Percentiles rank a stretch among this genome's conserved stretches.
Evolutionary conservation across 2,329 filamentous ascomycete genomes (phyloP).

Genomic region (Verticillium klebahnii): DNA sequence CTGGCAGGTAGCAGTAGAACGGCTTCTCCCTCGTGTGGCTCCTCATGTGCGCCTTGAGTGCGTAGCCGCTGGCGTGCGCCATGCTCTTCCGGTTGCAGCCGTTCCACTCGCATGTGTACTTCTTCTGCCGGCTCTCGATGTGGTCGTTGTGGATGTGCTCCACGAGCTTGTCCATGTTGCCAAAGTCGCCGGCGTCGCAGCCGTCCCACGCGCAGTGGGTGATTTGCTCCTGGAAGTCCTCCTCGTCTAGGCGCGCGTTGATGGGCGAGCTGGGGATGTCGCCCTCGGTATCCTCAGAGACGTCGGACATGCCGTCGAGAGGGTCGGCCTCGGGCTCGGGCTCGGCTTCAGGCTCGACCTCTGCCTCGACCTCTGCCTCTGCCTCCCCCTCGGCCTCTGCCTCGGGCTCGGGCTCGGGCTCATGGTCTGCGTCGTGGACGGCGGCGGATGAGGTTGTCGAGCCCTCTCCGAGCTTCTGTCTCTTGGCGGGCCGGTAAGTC

Average conservation of each 20-base stretch:
- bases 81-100: constrained; percentile 86
- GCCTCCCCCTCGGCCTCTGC: constrained; percentile 40
- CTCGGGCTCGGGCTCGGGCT: constrained; percentile 14
- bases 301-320: constrained; percentile 59
- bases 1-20: constrained; percentile 92
- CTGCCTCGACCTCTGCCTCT: constrained; percentile 25
- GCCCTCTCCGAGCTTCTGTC: constrained; percentile 28
- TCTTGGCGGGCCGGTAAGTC: constrained; percentile 25
- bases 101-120: constrained; percentile 97
- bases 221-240: constrained; percentile 72
- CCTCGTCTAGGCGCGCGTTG: constrained; percentile 65
- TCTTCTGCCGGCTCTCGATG: constrained; percentile 89
- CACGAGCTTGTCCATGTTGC: constrained; percentile 77
- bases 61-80: constrained; percentile 92
- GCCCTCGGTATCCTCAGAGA: constrained; percentile 88
- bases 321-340: constrained; percentile 44
- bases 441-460: constrained; percentile 42
- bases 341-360: constrained; percentile 36
- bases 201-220: constrained; percentile 75
- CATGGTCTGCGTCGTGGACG: constrained; percentile 10
- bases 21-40: constrained; percentile 98
- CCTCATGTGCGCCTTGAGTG: constrained; percentile 93
- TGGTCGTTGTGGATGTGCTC: constrained; percentile 89
- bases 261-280: constrained; percentile 70
- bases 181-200: constrained; percentile 64